phyloP scores from a whole-genome alignment of 1,284 basidiomycete species.

The Heliocybe sulcata region DNA sequence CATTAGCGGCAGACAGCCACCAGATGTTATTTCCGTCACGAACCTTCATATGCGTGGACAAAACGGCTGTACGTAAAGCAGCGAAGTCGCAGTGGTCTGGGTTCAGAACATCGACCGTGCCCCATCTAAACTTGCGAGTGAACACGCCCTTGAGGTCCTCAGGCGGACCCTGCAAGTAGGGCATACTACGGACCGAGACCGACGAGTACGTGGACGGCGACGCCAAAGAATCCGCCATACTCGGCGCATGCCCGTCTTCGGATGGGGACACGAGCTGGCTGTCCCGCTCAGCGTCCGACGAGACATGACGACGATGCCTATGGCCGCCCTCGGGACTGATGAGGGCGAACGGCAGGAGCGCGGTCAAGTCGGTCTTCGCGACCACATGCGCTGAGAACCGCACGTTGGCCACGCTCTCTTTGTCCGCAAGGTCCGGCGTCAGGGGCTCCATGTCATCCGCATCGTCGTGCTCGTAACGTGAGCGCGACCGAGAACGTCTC shows the following conservation, averaged over 20 bases:
- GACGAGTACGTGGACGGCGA: slow-evolving; percentile 17
- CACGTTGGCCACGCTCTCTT: slow-evolving; percentile 61
- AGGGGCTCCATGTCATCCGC: slow-evolving; percentile 41
- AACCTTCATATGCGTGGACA: slow-evolving; percentile 78
- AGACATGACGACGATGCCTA: slow-evolving; percentile 23
- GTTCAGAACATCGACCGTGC: slow-evolving; percentile 74
- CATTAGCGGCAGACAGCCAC: slow-evolving; percentile 9
- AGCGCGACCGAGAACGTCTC: slow-evolving; percentile 57
- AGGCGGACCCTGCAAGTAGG: slow-evolving; percentile 45
- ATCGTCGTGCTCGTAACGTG: slow-evolving; percentile 55
- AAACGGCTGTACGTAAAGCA: slow-evolving; percentile 68
- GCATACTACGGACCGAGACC: slow-evolving; percentile 18
- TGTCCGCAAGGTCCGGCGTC: slow-evolving; percentile 47
- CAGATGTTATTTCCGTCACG: slow-evolving; percentile 14
- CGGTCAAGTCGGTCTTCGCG: slow-evolving; percentile 45
- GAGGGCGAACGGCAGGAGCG: slow-evolving; percentile 66
- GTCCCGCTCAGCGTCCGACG: neutral
- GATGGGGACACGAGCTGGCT: slow-evolving; percentile 21
- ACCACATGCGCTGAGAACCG: slow-evolving; percentile 68
- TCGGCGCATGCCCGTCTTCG: slow-evolving; percentile 34
- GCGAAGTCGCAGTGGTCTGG: slow-evolving; percentile 80
- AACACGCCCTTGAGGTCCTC: slow-evolving; percentile 66
- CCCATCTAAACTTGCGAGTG: slow-evolving; percentile 73
- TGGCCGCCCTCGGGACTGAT: slow-evolving; percentile 59
- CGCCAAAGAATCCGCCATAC: slow-evolving; percentile 4